Evolutionary conservation across 2,329 filamentous ascomycete genomes (phyloP).

Genomic region (Dothiorella sarmentorum): DNA sequence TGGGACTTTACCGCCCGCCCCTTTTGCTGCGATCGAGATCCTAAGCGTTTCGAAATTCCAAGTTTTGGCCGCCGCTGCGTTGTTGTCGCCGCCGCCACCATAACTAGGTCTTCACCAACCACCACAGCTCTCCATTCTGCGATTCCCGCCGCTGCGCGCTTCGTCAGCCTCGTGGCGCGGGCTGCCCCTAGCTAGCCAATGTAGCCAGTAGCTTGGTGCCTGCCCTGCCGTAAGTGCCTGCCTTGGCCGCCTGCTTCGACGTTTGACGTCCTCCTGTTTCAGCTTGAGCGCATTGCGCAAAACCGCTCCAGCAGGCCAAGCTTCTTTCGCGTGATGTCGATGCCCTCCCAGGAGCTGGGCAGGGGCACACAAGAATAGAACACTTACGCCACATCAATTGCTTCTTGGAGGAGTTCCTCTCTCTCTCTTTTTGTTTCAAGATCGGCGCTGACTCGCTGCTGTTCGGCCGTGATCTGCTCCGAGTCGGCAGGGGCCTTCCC

Average conservation of each 20-base stretch:
- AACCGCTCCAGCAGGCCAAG: conserved; percentile 4
- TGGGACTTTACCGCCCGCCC: background rate
- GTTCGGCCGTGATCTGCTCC: conserved; percentile 12
- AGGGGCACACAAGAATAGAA: conserved; percentile 14
- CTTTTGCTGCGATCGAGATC: conserved; percentile 6
- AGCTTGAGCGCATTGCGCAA: conserved; percentile 18
- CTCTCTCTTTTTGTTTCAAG: conserved; percentile 11
- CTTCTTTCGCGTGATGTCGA: conserved; percentile 9
- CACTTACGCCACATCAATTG: conserved; percentile 2
- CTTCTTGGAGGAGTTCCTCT: conserved; percentile 1
- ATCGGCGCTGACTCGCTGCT: conserved; percentile 11
- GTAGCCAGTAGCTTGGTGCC: too few species aligned
- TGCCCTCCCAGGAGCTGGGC: conserved; percentile 10
- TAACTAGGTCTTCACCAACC: too few species aligned
- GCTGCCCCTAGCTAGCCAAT: background rate
- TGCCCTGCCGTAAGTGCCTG: background rate
- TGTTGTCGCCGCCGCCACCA: background rate
- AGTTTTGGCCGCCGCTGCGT: background rate
- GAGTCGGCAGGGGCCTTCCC: background rate
- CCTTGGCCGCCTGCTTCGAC: background rate
- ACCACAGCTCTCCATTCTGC: too few species aligned
- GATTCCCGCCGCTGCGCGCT: background rate
- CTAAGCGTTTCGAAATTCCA: conserved; percentile 10
- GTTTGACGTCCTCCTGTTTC: conserved; percentile 17
- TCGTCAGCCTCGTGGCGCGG: background rate